These are phyloP conservation scores for Chenopodium suecicum DNA, from an alignment of 148 eudicot species.

Conservation along the genomic window DNA sequence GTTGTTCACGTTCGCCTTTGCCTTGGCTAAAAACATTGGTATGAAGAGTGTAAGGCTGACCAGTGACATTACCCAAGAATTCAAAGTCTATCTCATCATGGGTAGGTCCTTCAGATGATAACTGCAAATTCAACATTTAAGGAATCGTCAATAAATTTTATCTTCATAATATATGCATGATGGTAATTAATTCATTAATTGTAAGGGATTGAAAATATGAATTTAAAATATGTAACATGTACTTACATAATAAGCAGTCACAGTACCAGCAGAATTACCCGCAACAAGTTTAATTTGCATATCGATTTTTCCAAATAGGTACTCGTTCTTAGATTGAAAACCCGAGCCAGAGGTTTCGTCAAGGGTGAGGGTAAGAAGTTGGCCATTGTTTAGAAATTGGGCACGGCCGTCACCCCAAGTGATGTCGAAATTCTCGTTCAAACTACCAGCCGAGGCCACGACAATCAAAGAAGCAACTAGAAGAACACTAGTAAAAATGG, in stretches of 20 bases:
- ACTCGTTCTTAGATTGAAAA: slow-evolving; percentile 31
- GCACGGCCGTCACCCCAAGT: slow-evolving; percentile 40
- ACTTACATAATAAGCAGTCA: slow-evolving; percentile 37
- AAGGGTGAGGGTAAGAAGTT: slow-evolving; percentile 29
- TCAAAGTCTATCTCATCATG: slow-evolving; percentile 41
- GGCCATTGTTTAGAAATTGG: slow-evolving; percentile 31
- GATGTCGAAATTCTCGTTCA: slow-evolving; percentile 27
- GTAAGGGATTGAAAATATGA: neutral
- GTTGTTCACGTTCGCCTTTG: slow-evolving; percentile 38
- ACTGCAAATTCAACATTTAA: slow-evolving; percentile 11
- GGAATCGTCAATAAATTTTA: neutral
- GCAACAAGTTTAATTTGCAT: slow-evolving; percentile 36
- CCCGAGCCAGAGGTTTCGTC: slow-evolving; percentile 35
- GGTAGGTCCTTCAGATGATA: slow-evolving; percentile 33
- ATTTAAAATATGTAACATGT: too few species aligned
- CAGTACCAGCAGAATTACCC: slow-evolving; percentile 40
- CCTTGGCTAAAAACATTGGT: slow-evolving; percentile 36
- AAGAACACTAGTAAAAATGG: slow-evolving; percentile 5
- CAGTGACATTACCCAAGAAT: slow-evolving; percentile 36
- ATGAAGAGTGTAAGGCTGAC: slow-evolving; percentile 40
- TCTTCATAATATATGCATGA: neutral
- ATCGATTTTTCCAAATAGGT: slow-evolving; percentile 33
- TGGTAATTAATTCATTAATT: neutral
- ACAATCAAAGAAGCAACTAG: slow-evolving; percentile 18
- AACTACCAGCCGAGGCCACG: slow-evolving; percentile 15